These are phyloP conservation scores for Letharia columbiana DNA, from an alignment of 495 filamentous ascomycete genomes.

Conservation along the genomic window DNA sequence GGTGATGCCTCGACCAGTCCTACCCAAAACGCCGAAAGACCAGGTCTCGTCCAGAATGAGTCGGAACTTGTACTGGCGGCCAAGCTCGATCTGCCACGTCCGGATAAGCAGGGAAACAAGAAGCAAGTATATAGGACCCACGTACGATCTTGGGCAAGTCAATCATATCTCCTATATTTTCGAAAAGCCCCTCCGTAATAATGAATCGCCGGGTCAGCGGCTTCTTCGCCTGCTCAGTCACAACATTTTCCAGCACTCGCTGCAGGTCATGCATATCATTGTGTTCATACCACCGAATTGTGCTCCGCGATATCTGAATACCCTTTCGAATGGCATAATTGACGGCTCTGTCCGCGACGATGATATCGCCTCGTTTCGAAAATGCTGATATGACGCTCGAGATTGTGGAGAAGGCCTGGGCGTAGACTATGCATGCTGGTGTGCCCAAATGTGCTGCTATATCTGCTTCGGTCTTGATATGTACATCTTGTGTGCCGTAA, in stretches of 20 bases:
- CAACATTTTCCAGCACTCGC: conserved; percentile 72
- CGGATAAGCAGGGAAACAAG: neutral
- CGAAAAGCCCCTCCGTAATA: conserved; percentile 91
- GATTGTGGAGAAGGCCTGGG: conserved; percentile 91
- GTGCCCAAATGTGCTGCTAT: conserved; percentile 82
- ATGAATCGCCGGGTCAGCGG: conserved; percentile 89
- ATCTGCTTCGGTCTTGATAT: conserved; percentile 93
- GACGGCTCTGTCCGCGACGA: conserved; percentile 91
- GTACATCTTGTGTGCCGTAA: conserved; percentile 97
- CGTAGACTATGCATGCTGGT: conserved; percentile 83
- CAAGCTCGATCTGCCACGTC: conserved; percentile 66
- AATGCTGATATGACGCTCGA: conserved; percentile 92
- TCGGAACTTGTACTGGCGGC: conserved; percentile 92
- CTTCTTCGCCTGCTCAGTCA: conserved; percentile 78
- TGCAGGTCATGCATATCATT: conserved; percentile 94
- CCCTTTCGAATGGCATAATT: conserved; percentile 93
- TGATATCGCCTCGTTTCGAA: conserved; percentile 93
- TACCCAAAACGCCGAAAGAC: conserved; percentile 88
- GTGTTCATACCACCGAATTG: conserved; percentile 88
- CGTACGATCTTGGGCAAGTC: conserved; percentile 78
- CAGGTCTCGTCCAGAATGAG: conserved; percentile 95
- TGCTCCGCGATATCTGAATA: conserved; percentile 84
- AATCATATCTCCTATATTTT: conserved; percentile 77
- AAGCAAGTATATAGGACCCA: conserved; percentile 11
- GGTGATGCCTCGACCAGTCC: conserved; percentile 83